Percentiles rank a stretch among this genome's conserved stretches.
These are phyloP conservation scores for Thelonectria discophora DNA, from an alignment of 2,329 filamentous ascomycete species.

Conservation along the genomic window DNA sequence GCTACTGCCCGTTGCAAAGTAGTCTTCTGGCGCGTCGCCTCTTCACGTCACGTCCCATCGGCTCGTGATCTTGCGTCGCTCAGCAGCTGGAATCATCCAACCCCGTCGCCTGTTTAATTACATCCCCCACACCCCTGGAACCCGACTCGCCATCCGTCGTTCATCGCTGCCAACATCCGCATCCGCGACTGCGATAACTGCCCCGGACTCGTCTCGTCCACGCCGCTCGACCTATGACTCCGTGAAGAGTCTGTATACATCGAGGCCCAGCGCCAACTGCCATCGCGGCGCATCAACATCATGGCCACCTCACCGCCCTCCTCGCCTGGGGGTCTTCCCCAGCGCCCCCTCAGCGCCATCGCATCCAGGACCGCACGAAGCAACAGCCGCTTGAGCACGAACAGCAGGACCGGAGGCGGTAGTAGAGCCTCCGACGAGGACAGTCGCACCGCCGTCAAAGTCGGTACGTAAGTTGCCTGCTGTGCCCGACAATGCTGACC, in stretches of 20 bases:
- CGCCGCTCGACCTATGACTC: constrained; percentile 37
- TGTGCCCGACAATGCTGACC: neutral
- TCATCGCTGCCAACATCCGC: constrained; percentile 16
- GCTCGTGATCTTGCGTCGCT: no score
- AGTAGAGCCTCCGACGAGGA: constrained; percentile 92
- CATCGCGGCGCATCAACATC: constrained; percentile 23
- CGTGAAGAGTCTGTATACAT: constrained; percentile 31
- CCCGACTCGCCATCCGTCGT: constrained; percentile 27
- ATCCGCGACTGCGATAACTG: constrained; percentile 25
- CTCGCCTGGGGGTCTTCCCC: constrained; percentile 66
- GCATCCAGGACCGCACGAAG: constrained; percentile 76
- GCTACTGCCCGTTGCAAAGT: no score
- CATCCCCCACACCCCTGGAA: constrained; percentile 41
- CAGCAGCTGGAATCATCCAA: constrained; percentile 38
- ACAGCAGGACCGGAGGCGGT: constrained; percentile 77
- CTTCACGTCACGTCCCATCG: no score
- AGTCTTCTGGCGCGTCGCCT: neutral
- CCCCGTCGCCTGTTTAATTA: constrained; percentile 43
- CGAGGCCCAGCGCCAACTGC: constrained; percentile 29
- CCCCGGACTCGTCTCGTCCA: constrained; percentile 6
- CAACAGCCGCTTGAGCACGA: constrained; percentile 86
- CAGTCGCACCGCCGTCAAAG: constrained; percentile 90
- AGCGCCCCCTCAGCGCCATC: constrained; percentile 83
- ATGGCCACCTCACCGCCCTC: constrained; percentile 77
- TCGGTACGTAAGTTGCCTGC: constrained; percentile 72